A percentile compares a stretch with the other conserved stretches of the same genome.
Conservation (phyloP, 2,329 filamentous ascomycete species). For the Seiridium cupressi region DNA sequence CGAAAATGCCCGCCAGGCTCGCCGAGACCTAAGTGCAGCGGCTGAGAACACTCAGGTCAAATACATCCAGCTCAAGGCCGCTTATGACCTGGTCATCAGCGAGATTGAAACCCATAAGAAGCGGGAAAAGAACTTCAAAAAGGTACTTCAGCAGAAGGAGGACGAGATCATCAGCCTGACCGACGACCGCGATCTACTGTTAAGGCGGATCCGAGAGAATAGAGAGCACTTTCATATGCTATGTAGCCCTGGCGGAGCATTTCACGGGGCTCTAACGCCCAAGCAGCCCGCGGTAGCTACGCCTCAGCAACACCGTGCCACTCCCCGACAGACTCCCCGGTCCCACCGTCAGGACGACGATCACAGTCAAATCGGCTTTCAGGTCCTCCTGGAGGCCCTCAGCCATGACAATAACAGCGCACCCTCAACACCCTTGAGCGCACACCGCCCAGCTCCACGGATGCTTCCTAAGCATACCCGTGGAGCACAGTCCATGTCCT, state of each 20-base stretch:
- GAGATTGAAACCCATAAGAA: slow-evolving; percentile 64
- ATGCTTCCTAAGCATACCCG: slow-evolving; percentile 65
- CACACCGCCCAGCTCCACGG: slow-evolving; percentile 43
- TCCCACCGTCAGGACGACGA: slow-evolving; percentile 22
- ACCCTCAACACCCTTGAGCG: slow-evolving; percentile 64
- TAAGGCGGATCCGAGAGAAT: slow-evolving; percentile 85
- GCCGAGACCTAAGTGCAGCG: slow-evolving; percentile 49
- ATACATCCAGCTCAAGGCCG: slow-evolving; percentile 62
- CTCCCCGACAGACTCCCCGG: slow-evolving; percentile 51
- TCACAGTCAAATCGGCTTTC: slow-evolving; percentile 65
- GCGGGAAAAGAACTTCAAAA: slow-evolving; percentile 71
- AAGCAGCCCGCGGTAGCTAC: slow-evolving; percentile 43
- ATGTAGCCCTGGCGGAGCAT: slow-evolving; percentile 70
- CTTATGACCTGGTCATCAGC: slow-evolving; percentile 64
- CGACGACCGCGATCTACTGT: slow-evolving; percentile 75
- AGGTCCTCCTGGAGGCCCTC: slow-evolving; percentile 76
- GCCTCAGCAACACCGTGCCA: slow-evolving; percentile 44
- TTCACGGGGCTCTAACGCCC: slow-evolving; percentile 62
- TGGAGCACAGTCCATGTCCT: slow-evolving; percentile 80
- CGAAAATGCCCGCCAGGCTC: slow-evolving; percentile 65
- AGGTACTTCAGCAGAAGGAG: slow-evolving; percentile 74
- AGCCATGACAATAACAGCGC: slow-evolving; percentile 75
- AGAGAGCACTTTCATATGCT: slow-evolving; percentile 81
- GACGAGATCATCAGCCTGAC: slow-evolving; percentile 67
- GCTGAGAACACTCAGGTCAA: slow-evolving; percentile 53